phyloP scores from a whole-genome alignment of 495 filamentous ascomycete genomes.

The Pyronema omphalodes region DNA sequence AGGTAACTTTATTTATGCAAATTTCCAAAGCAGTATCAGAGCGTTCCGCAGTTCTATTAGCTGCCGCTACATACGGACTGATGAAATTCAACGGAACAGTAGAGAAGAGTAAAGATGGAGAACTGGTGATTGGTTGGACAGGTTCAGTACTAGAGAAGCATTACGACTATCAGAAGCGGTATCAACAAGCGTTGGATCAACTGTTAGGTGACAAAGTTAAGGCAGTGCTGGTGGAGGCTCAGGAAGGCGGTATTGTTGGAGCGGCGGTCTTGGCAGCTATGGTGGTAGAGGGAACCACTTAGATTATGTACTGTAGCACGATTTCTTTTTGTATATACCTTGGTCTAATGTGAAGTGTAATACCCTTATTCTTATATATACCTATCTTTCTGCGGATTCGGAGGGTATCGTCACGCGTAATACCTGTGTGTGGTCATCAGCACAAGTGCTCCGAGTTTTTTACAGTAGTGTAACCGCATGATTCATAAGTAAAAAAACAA shows the following conservation, averaged over 20 bases:
- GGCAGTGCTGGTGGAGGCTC: conserved; percentile 29
- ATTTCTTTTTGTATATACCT: too few relatives aligned
- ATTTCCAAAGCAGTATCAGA: conserved; percentile 13
- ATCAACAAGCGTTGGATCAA: conserved; percentile 33
- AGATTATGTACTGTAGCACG: neutral
- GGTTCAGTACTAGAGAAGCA: conserved; percentile 45
- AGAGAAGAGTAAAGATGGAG: neutral
- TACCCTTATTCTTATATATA: too few relatives aligned
- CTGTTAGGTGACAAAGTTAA: conserved; percentile 24
- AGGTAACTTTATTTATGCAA: conserved; percentile 3
- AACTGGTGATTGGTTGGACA: conserved; percentile 32
- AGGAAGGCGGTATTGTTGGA: conserved; percentile 37
- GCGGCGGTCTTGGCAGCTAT: conserved; percentile 40
- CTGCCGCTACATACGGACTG: conserved; percentile 18
- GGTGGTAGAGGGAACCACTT: conserved; percentile 21
- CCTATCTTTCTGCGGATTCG: too few relatives aligned
- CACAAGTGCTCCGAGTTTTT: too few relatives aligned
- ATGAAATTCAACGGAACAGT: conserved; percentile 16
- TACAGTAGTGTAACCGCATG: too few relatives aligned
- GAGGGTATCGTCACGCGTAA: too few relatives aligned
- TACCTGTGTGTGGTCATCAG: too few relatives aligned
- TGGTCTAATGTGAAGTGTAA: too few relatives aligned
- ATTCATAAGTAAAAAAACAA: too few relatives aligned
- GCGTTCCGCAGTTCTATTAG: conserved; percentile 18
- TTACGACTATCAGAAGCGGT: conserved; percentile 34